phyloP scores from a whole-genome alignment of 306 rosid species.

The Urtica urens region DNA sequence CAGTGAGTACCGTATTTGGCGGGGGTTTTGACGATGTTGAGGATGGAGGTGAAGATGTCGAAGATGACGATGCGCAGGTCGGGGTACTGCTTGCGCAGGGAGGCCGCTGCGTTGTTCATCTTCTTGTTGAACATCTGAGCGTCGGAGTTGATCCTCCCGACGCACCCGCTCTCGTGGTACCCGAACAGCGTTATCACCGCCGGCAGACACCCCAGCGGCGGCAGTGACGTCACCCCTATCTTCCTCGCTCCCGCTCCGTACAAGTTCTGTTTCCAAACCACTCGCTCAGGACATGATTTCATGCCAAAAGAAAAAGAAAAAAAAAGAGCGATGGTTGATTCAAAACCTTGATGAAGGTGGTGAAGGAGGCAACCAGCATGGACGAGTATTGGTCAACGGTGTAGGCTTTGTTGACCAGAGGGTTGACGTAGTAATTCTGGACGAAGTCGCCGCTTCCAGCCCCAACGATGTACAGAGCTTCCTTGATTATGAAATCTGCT shows the following conservation, averaged over 20 bases:
- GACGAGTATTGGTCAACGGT: conserved; percentile 61
- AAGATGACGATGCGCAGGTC: conserved; percentile 68
- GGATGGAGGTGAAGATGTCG: conserved; percentile 68
- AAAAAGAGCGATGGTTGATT: conserved; percentile 11
- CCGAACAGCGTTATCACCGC: conserved; percentile 61
- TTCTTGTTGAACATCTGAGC: conserved; percentile 70
- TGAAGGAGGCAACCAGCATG: conserved; percentile 40
- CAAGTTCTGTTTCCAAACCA: conserved; percentile 33
- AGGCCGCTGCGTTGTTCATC: conserved; percentile 48
- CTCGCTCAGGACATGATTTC: neutral
- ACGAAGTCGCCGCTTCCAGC: conserved; percentile 79
- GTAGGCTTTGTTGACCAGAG: conserved; percentile 43
- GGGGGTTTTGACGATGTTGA: conserved; percentile 60
- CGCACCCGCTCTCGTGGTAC: conserved; percentile 50
- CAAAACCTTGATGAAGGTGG: conserved; percentile 60
- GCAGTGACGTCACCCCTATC: conserved; percentile 86
- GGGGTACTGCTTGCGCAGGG: conserved; percentile 60
- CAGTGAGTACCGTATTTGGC: conserved; percentile 47
- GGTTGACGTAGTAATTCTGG: conserved; percentile 85
- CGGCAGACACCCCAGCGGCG: conserved; percentile 92
- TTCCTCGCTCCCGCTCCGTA: conserved; percentile 77
- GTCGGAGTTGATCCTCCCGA: conserved; percentile 51
- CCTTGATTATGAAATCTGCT: conserved; percentile 61
- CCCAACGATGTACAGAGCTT: conserved; percentile 56
- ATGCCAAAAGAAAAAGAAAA: neutral